These are phyloP conservation scores for Hansenula sp. DNA, from an alignment of 1,139 yeast species.

Conservation along the genomic window DNA sequence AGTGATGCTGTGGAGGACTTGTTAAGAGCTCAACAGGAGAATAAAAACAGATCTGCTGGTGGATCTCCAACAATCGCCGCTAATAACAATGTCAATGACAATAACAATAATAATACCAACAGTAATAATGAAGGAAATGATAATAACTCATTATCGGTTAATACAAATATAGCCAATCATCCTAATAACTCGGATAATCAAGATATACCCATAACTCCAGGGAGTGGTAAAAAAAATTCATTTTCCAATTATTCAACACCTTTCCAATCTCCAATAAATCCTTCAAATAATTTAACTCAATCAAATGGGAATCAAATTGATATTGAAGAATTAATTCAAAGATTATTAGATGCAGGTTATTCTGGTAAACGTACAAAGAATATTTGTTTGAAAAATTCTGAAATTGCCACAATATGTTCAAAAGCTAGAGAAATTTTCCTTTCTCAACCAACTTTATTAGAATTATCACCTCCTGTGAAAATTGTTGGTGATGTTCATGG, in stretches of 20 bases:
- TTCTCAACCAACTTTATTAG: conserved; percentile 84
- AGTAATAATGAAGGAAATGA: conserved; percentile 23
- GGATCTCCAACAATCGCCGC: conserved; percentile 7
- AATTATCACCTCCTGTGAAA: conserved; percentile 91
- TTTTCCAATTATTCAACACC: conserved; percentile 21
- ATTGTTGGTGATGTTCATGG: conserved; percentile 98
- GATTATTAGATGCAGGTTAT: conserved; percentile 91
- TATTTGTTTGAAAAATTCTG: conserved; percentile 83
- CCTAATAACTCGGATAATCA: neutral
- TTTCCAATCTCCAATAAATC: conserved; percentile 17
- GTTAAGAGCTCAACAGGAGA: conserved; percentile 12
- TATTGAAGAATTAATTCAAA: conserved; percentile 84
- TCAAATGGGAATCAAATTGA: conserved; percentile 43
- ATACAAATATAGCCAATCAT: conserved; percentile 5
- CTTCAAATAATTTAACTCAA: conserved; percentile 7
- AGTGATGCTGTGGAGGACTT: conserved; percentile 25
- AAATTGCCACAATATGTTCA: conserved; percentile 81
- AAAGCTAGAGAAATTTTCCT: conserved; percentile 85
- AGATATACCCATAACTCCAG: conserved; percentile 14
- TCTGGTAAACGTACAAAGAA: conserved; percentile 88
- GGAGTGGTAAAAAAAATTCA: conserved; percentile 13
- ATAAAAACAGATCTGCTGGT: conserved; percentile 4
- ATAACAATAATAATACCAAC: neutral
- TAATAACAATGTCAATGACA: conserved; percentile 11
- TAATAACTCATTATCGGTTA: conserved; percentile 1